Evolutionary conservation across 2,329 filamentous ascomycete genomes (phyloP), one percentile per base, ranked within the genome.

Genomic region (Lachnellula occidentalis): DNA sequence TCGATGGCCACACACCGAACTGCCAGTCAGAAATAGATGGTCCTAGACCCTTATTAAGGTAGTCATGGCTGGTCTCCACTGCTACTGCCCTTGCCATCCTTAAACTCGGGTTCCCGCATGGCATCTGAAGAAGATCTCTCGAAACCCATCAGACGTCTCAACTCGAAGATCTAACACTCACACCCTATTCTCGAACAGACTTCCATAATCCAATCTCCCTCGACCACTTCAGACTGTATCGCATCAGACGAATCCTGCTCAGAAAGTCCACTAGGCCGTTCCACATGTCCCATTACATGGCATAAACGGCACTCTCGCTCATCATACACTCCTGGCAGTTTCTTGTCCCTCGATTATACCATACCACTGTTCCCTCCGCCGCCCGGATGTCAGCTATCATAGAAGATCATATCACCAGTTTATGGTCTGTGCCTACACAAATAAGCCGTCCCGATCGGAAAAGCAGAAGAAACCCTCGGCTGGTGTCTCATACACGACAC

Each of bases 331-430:
- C 53, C 53, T 55, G 22, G 37, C 22, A 42, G 8, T 50, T 46
- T 50, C 37, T 37, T 14, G 43, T 37, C 41, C 48, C 19, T 50
- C 31, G 22, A 17, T 17, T 45, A 37, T 37, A 31, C 19, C 34
- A 12, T 45, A 45, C 48, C n/a, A 34, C 46, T 34, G 17, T 46
- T 22, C 17, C 42, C 41, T 50, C 55, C 54, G 73, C 71, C 74
- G 77, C 72, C 73, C 77, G 75, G 70, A 80, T 82, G 78, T 78
- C 73, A 67, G 72, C 76, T 71, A 72, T 74, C 69, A 72, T 72
- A 64, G 76, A 77, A 78, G 75, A 78, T 73, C 74, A 71, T 71
- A 77, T 75, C 64, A 69, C 69, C 64, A 73, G 74, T 72, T 75
- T 73, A 60, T 78, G 76, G 76, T 74, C 74, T 67, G 57, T 61